A percentile compares a stretch with the other conserved stretches of the same genome.
phyloP scores from a whole-genome alignment of 2,329 filamentous ascomycete genomes.

The Pseudogymnoascus sp. region DNA sequence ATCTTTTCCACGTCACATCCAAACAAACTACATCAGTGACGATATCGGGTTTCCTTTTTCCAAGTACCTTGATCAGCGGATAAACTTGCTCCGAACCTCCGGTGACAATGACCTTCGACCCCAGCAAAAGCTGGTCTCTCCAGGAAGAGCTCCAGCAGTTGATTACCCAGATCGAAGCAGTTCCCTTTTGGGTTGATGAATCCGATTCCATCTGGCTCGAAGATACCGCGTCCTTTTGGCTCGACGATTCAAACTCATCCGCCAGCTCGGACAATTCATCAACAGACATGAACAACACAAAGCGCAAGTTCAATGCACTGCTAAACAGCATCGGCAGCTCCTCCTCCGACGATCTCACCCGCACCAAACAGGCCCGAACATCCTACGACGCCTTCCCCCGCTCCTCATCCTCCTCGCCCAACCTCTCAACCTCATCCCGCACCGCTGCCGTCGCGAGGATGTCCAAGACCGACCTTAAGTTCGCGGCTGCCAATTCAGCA shows the following conservation, averaged over 20 bases:
- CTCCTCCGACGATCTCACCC: conserved; percentile 30
- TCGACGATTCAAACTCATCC: not conserved
- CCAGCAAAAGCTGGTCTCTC: conserved; percentile 3
- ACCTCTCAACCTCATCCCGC: conserved; percentile 22
- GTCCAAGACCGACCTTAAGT: not conserved
- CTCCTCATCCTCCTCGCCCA: conserved; percentile 33
- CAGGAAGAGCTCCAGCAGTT: conserved; percentile 5
- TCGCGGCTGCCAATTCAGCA: conserved; percentile 5
- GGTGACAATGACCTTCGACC: not conserved
- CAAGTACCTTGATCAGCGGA: not conserved
- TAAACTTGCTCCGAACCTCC: not conserved
- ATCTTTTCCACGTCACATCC: not conserved
- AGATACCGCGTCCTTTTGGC: conserved; percentile 1
- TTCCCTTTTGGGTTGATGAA: not conserved
- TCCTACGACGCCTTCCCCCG: conserved; percentile 33
- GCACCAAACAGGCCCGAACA: conserved; percentile 29
- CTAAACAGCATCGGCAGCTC: conserved; percentile 57
- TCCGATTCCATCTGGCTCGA: not conserved
- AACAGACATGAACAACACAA: conserved; percentile 61
- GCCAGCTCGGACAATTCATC: not conserved
- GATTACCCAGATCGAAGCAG: not conserved
- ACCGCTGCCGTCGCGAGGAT: conserved; percentile 2
- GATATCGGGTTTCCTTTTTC: not conserved
- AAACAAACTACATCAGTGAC: conserved; percentile 3
- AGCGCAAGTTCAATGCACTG: conserved; percentile 73